These are phyloP conservation scores for Aspergillus mulundensis DNA, from an alignment of 495 filamentous ascomycete species.

Conservation along the genomic window DNA sequence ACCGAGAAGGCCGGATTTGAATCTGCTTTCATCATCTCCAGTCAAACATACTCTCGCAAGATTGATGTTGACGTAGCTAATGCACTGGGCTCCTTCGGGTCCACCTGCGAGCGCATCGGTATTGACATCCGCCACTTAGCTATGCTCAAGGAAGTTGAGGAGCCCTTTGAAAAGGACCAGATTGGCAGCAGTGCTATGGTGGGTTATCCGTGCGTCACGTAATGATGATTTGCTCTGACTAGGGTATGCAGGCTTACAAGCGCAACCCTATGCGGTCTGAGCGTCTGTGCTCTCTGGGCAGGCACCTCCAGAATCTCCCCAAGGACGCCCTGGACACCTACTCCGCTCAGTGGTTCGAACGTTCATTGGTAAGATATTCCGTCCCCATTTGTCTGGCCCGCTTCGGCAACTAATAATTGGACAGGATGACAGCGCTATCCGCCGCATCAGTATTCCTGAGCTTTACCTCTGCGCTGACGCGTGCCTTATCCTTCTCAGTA, in stretches of 20 bases:
- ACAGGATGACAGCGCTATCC: constrained; percentile 58
- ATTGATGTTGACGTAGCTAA: constrained; percentile 79
- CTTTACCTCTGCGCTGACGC: constrained; percentile 80
- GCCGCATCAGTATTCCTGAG: constrained; percentile 72
- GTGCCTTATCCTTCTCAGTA: constrained; percentile 64
- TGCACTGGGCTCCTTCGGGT: constrained; percentile 76
- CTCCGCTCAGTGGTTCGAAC: constrained; percentile 79
- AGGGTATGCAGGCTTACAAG: constrained; percentile 67
- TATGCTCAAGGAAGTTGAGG: constrained; percentile 77
- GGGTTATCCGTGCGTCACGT: constrained; percentile 13
- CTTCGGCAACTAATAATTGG: constrained; percentile 8
- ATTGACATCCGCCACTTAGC: constrained; percentile 79
- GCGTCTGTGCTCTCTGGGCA: constrained; percentile 72
- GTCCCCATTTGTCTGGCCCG: neutral
- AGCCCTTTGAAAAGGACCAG: constrained; percentile 76
- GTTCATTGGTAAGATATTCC: constrained; percentile 45
- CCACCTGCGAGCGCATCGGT: constrained; percentile 71
- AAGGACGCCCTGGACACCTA: constrained; percentile 73
- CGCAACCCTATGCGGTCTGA: constrained; percentile 88
- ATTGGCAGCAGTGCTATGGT: constrained; percentile 53
- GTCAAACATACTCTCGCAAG: constrained; percentile 81
- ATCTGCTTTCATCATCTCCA: constrained; percentile 67
- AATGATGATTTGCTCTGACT: constrained; percentile 18
- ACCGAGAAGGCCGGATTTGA: constrained; percentile 81
- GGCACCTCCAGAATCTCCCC: constrained; percentile 61